A percentile compares a stretch with the other conserved stretches of the same genome.
These are phyloP conservation scores for Neoconidiobolus thromboides DNA, from an alignment of 371 early-diverging fungal genomes.

Conservation along the genomic window DNA sequence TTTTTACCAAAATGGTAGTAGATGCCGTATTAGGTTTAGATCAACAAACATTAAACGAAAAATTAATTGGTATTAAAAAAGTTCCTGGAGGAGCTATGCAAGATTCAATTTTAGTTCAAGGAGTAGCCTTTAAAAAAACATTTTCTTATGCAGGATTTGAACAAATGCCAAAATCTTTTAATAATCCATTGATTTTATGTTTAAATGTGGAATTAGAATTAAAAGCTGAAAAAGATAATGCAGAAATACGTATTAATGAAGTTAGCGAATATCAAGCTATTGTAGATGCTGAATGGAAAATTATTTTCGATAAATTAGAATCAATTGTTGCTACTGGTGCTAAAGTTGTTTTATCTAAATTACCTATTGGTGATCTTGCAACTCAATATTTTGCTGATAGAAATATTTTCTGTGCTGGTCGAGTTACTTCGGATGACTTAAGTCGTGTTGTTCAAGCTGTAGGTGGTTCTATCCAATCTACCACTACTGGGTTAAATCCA, in stretches of 20 bases:
- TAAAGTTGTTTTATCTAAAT: slow-evolving; percentile 96
- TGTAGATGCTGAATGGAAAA: slow-evolving; percentile 99
- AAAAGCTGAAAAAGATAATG: slow-evolving; percentile 99
- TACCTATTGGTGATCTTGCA: slow-evolving; percentile 99
- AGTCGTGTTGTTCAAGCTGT: slow-evolving; percentile 88
- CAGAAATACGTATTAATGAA: slow-evolving; percentile 96
- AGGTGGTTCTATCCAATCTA: slow-evolving; percentile 86
- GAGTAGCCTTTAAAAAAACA: slow-evolving; percentile 99
- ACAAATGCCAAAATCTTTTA: slow-evolving; percentile 97
- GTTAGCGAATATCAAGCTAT: slow-evolving; percentile 97
- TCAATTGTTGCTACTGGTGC: slow-evolving; percentile 95
- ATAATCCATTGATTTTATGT: slow-evolving; percentile 84
- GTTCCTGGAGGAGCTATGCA: slow-evolving; percentile 98
- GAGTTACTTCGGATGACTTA: slow-evolving; percentile 89
- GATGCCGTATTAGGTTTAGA: slow-evolving; percentile 88
- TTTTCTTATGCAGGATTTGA: slow-evolving; percentile 99
- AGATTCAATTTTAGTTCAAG: slow-evolving; percentile 90
- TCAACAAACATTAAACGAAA: slow-evolving; percentile 80
- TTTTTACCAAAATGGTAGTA: slow-evolving; percentile 98
- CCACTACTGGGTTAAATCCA: slow-evolving; percentile 64
- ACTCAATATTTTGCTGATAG: slow-evolving; percentile 99
- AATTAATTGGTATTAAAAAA: slow-evolving; percentile 95
- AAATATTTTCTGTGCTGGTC: slow-evolving; percentile 98
- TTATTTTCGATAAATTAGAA: slow-evolving; percentile 97
- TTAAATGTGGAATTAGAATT: slow-evolving; percentile 98